Evolutionary conservation across 805 yeast species (phyloP).

Genomic region (Pichia pseudocactophila): DNA sequence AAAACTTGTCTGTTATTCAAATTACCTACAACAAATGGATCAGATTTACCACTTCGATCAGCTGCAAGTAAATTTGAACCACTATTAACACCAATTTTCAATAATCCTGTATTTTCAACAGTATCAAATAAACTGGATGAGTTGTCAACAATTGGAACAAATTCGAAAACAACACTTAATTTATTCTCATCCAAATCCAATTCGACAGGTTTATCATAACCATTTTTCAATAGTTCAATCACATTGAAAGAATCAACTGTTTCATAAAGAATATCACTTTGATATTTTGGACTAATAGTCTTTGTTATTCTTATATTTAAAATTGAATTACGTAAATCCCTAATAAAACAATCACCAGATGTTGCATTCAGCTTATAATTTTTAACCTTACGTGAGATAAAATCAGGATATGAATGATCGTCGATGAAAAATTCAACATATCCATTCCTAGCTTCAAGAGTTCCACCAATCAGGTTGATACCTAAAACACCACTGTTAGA

Average conservation of each 20-base stretch:
- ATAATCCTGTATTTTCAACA: slow-evolving; percentile 57
- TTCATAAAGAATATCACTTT: slow-evolving; percentile 45
- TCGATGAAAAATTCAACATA: slow-evolving; percentile 56
- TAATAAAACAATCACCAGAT: slow-evolving; percentile 51
- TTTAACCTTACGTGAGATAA: slow-evolving; percentile 39
- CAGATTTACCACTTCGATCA: slow-evolving; percentile 70
- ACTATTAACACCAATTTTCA: slow-evolving; percentile 47
- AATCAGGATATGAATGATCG: slow-evolving; percentile 53
- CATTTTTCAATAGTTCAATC: slow-evolving; percentile 42
- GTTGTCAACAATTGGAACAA: slow-evolving; percentile 51
- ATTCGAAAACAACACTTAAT: slow-evolving; percentile 46
- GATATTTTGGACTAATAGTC: slow-evolving; percentile 36
- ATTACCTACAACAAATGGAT: slow-evolving; percentile 51
- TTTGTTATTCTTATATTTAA: slow-evolving; percentile 50
- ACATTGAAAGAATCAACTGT: slow-evolving; percentile 43
- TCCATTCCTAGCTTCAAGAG: slow-evolving; percentile 36
- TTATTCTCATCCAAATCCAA: slow-evolving; percentile 33
- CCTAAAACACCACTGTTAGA: slow-evolving; percentile 57
- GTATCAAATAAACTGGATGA: slow-evolving; percentile 36
- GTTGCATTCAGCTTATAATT: slow-evolving; percentile 38
- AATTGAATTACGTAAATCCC: slow-evolving; percentile 60
- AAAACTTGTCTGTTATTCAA: slow-evolving; percentile 45
- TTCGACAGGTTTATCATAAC: slow-evolving; percentile 38
- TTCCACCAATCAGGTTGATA: slow-evolving; percentile 44
- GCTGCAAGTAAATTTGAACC: slow-evolving; percentile 49